phyloP scores from a whole-genome alignment of 139 green algal species.

The Spirogloea muscicola region DNA sequence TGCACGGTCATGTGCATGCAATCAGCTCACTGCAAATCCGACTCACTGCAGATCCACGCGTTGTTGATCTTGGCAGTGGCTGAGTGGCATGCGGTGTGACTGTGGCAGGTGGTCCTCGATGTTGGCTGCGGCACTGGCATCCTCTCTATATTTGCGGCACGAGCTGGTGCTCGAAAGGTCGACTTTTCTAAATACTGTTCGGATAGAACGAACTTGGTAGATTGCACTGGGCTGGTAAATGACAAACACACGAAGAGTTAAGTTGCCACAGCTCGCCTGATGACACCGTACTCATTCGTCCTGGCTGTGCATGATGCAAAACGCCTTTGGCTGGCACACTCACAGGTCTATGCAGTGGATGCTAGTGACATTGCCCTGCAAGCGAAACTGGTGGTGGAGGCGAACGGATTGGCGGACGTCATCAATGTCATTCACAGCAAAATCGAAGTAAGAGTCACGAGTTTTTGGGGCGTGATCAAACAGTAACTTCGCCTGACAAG shows the following conservation, averaged over 20 bases:
- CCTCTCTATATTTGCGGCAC: constrained; percentile 87
- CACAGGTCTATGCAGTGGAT: constrained; percentile 90
- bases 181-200: background rate
- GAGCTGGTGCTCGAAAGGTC: constrained; percentile 73
- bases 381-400: constrained; percentile 62
- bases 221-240: too few species aligned
- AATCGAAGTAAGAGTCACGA: constrained; percentile 61
- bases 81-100: too few species aligned
- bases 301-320: too few species aligned
- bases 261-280: too few species aligned
- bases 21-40: background rate
- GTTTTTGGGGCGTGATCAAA: too few species aligned
- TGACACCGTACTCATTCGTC: too few species aligned
- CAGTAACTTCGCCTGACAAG: too few species aligned
- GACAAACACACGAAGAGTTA: too few species aligned
- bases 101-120: constrained; percentile 78
- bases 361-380: constrained; percentile 76
- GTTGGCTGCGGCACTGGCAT: constrained; percentile 89
- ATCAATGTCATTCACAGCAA: constrained; percentile 61
- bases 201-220: too few species aligned
- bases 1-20: background rate
- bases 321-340: background rate
- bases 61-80: too few species aligned
- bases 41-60: background rate
- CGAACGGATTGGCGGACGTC: constrained; percentile 56